Evolutionary conservation across 805 yeast species (phyloP).

Genomic region (Metschnikowia anglica): DNA sequence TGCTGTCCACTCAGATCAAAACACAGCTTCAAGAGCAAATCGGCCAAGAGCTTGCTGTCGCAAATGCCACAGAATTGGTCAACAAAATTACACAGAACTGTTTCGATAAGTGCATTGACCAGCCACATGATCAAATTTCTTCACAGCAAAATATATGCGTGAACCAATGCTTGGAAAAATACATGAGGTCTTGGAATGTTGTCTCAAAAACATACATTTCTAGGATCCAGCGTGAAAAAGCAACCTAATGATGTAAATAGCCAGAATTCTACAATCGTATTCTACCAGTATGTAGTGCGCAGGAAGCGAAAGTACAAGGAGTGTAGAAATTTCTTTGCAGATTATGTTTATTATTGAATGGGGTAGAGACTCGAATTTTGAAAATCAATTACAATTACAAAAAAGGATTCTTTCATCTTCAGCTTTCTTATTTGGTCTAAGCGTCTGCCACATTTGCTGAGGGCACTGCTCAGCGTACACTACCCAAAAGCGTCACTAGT

Average conservation of each 20-base stretch:
- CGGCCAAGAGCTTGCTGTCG: conserved; percentile 82
- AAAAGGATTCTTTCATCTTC: too few relatives aligned
- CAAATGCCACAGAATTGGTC: conserved; percentile 84
- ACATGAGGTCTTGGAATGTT: conserved; percentile 88
- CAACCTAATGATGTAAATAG: conserved; percentile 8
- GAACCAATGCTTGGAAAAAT: conserved; percentile 77
- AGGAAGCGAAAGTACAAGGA: background rate
- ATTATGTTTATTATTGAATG: too few relatives aligned
- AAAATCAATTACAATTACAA: too few relatives aligned
- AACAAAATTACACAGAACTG: conserved; percentile 85
- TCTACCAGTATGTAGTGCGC: background rate
- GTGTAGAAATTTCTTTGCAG: background rate
- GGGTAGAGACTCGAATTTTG: too few relatives aligned
- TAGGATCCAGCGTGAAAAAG: conserved; percentile 54
- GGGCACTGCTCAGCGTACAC: conserved; percentile 6
- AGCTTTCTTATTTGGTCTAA: too few relatives aligned
- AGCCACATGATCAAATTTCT: conserved; percentile 54
- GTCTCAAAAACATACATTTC: conserved; percentile 73
- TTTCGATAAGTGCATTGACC: conserved; percentile 70
- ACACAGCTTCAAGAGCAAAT: conserved; percentile 68
- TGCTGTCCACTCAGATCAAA: conserved; percentile 36
- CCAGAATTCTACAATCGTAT: background rate
- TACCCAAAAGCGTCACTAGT: conserved; percentile 1
- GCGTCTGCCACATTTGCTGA: background rate
- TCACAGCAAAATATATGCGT: conserved; percentile 64